Conservation (phyloP, 1,284 basidiomycete species). For the Cryptococcus sp. region DNA sequence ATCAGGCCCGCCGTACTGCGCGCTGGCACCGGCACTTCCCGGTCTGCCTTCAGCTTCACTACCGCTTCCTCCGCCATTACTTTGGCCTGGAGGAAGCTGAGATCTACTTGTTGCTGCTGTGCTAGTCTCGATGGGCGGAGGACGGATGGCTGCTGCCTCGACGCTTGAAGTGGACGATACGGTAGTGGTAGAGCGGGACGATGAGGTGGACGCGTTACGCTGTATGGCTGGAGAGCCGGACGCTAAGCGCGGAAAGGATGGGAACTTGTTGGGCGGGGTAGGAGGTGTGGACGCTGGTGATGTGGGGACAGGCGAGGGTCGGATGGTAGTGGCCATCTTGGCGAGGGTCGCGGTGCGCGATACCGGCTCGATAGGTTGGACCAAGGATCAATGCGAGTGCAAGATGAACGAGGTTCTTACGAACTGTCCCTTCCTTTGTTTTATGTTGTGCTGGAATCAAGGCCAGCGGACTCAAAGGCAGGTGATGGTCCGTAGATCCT, state of each 20-base stretch:
- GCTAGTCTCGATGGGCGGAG: constrained; percentile 47
- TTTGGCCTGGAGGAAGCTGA: constrained; percentile 9
- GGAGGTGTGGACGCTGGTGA: constrained; percentile 16
- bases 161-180: constrained; percentile 46
- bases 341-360: too few relatives aligned
- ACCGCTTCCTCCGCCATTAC: constrained; percentile 1
- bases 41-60: neutral
- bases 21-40: neutral
- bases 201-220: constrained; percentile 47
- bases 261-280: constrained; percentile 19
- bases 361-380: neutral
- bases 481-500: too few relatives aligned
- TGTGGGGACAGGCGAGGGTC: constrained; percentile 22
- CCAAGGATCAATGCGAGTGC: too few relatives aligned
- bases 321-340: constrained; percentile 21
- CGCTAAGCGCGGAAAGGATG: constrained; percentile 24
- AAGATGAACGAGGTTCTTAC: too few relatives aligned
- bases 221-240: constrained; percentile 24
- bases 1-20: constrained; percentile 11
- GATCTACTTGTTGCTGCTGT: constrained; percentile 46
- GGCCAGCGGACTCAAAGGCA: too few relatives aligned
- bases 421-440: too few relatives aligned
- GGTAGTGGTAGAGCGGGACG: constrained; percentile 42
- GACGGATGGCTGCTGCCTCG: constrained; percentile 51
- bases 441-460: too few relatives aligned